A percentile compares a stretch with the other conserved stretches of the same genome.
phyloP scores from a whole-genome alignment of 1,284 basidiomycete genomes.

The Ceratobasidium sp. region DNA sequence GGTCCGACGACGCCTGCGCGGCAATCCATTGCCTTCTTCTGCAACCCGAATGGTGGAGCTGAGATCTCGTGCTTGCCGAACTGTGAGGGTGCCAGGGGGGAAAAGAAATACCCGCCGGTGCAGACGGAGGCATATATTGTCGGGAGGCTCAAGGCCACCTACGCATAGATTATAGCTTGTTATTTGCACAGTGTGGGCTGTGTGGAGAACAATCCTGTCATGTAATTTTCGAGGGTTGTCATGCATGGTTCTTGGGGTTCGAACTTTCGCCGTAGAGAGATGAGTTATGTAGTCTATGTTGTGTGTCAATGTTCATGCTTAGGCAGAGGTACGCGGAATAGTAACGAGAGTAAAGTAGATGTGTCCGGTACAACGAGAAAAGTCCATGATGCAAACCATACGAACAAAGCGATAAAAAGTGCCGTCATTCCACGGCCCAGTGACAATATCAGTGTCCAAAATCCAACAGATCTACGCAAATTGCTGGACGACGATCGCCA shows the following conservation, averaged over 20 bases:
- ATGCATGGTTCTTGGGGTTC: not conserved
- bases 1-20: slow-evolving; percentile 65
- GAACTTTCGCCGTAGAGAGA: not conserved
- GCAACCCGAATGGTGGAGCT: slow-evolving; percentile 77
- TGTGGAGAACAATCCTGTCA: not conserved
- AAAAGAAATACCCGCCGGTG: slow-evolving; percentile 53
- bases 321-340: not conserved
- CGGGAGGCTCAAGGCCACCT: slow-evolving; percentile 54
- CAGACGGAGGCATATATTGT: slow-evolving; percentile 75
- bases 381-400: slow-evolving; percentile 19
- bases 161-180: slow-evolving; percentile 23
- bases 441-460: not conserved
- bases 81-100: slow-evolving; percentile 55
- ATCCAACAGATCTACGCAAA: slow-evolving; percentile 10
- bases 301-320: slow-evolving; percentile 17
- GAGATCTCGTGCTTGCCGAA: slow-evolving; percentile 76
- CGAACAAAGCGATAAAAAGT: slow-evolving; percentile 17
- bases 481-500: slow-evolving; percentile 7
- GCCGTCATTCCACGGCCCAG: not conserved
- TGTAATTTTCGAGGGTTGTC: slow-evolving; percentile 8
- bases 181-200: not conserved
- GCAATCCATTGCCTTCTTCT: slow-evolving; percentile 87
- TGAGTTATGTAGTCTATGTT: slow-evolving; percentile 23
- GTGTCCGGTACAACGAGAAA: slow-evolving; percentile 13
- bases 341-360: slow-evolving; percentile 19